Percentiles rank a stretch among this genome's conserved stretches.
phyloP scores from a whole-genome alignment of 176 grass and related monocot species.

The Sorghum bicolor region DNA sequence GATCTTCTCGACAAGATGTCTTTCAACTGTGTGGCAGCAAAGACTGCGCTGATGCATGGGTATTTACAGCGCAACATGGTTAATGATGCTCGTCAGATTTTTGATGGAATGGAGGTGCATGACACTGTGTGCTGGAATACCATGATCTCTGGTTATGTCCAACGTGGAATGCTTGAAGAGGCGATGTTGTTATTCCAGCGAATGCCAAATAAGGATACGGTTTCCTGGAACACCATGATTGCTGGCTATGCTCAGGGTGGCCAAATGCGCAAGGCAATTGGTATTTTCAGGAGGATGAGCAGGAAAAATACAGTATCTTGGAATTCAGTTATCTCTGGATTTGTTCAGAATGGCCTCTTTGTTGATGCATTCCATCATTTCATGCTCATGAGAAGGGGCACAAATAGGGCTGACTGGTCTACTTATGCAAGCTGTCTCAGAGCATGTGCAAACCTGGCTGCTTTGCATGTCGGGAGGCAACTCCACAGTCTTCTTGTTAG shows the following conservation, averaged over 20 bases:
- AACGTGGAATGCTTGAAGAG: constrained; percentile 48
- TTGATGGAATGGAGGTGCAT: constrained; percentile 35
- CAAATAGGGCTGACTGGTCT: background rate
- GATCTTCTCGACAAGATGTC: constrained; percentile 48
- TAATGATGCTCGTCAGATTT: constrained; percentile 42
- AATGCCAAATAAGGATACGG: constrained; percentile 56
- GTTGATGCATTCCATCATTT: constrained; percentile 27
- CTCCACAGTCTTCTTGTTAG: constrained; percentile 50
- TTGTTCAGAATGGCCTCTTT: constrained; percentile 6
- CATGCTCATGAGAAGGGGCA: constrained; percentile 41
- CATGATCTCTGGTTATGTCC: constrained; percentile 58
- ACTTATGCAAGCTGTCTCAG: constrained; percentile 21
- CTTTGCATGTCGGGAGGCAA: constrained; percentile 32
- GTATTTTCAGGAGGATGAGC: constrained; percentile 46
- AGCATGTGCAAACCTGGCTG: constrained; percentile 22
- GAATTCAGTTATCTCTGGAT: constrained; percentile 63
- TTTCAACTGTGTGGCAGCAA: constrained; percentile 42
- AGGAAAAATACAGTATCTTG: constrained; percentile 47
- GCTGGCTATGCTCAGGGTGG: constrained; percentile 53
- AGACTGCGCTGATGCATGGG: constrained; percentile 64
- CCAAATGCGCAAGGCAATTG: constrained; percentile 41
- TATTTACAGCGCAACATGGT: constrained; percentile 43
- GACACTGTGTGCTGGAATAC: constrained; percentile 67
- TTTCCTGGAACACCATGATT: constrained; percentile 72
- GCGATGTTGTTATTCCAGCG: constrained; percentile 39